Percentiles rank a stretch among this genome's conserved stretches.
Evolutionary conservation across 2,329 filamentous ascomycete genomes (phyloP).

Genomic region (Diplodia mutila): DNA sequence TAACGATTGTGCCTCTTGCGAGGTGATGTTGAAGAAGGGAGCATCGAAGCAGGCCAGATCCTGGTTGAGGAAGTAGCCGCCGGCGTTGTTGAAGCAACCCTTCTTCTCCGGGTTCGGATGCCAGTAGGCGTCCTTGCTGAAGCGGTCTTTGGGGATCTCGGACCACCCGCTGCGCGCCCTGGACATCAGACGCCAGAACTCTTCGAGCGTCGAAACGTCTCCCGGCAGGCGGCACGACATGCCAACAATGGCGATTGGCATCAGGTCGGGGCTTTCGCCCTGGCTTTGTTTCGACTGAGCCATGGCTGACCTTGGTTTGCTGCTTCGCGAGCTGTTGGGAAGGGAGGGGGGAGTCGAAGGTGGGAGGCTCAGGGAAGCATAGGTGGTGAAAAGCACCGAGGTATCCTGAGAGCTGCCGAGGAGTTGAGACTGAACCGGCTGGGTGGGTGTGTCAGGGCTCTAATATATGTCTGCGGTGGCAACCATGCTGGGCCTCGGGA

Average conservation of each 20-base stretch:
- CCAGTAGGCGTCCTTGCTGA: slow-evolving; percentile 42
- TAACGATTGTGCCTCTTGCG: slow-evolving; percentile 27
- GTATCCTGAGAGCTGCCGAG: background rate
- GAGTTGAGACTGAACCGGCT: background rate
- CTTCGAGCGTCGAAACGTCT: slow-evolving; percentile 38
- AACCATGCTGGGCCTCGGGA: background rate
- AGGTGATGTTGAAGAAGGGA: slow-evolving; percentile 32
- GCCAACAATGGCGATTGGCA: slow-evolving; percentile 42
- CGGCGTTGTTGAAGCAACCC: slow-evolving; percentile 27
- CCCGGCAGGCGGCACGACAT: slow-evolving; percentile 39
- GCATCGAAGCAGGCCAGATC: slow-evolving; percentile 31
- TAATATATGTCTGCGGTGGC: slow-evolving; percentile 10
- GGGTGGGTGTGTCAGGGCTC: background rate
- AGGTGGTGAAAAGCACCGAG: background rate
- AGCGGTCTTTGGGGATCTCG: slow-evolving; percentile 42
- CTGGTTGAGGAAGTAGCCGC: slow-evolving; percentile 30
- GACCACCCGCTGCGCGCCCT: slow-evolving; percentile 37
- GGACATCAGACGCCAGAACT: slow-evolving; percentile 42
- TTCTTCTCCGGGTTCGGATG: slow-evolving; percentile 38
- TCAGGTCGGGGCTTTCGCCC: slow-evolving; percentile 14
- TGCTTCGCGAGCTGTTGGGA: background rate
- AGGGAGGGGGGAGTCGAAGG: background rate
- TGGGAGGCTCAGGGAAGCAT: background rate
- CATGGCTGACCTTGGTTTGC: slow-evolving; percentile 14
- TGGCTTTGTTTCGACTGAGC: background rate